Conservation (phyloP, 768 basidiomycete species). For the Termitomyces sp. region DNA sequence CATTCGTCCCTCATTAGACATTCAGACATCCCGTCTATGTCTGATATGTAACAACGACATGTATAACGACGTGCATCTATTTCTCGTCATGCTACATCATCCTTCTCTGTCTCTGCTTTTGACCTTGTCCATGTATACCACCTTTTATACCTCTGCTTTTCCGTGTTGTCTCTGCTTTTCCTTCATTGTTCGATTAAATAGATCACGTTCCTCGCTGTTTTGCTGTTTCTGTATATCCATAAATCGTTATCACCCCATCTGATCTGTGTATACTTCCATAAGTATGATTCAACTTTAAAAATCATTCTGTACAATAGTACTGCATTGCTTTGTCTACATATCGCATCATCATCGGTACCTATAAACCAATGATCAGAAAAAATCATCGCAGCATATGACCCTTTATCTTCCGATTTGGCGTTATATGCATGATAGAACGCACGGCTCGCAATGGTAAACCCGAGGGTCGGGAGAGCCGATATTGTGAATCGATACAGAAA, state of each 20-base stretch:
- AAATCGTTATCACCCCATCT: background rate
- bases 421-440: background rate
- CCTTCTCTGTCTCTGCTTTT: background rate
- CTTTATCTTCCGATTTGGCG: background rate
- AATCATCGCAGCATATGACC: background rate
- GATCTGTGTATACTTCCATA: background rate
- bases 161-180: background rate
- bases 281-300: background rate
- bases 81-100: background rate
- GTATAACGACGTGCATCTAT: background rate
- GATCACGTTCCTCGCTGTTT: background rate
- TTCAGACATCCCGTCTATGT: too few species aligned
- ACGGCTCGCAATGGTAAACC: background rate
- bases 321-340: background rate
- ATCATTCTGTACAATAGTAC: background rate
- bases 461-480: background rate
- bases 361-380: background rate
- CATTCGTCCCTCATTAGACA: background rate
- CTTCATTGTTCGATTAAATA: background rate
- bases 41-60: background rate
- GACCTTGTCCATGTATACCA: background rate
- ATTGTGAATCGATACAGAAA: background rate
- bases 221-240: background rate
- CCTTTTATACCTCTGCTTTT: background rate
- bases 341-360: background rate